A percentile compares a stretch with the other conserved stretches of the same genome.
Conservation (phyloP, 139 green algal genomes). For the Nannochloris sp. region DNA sequence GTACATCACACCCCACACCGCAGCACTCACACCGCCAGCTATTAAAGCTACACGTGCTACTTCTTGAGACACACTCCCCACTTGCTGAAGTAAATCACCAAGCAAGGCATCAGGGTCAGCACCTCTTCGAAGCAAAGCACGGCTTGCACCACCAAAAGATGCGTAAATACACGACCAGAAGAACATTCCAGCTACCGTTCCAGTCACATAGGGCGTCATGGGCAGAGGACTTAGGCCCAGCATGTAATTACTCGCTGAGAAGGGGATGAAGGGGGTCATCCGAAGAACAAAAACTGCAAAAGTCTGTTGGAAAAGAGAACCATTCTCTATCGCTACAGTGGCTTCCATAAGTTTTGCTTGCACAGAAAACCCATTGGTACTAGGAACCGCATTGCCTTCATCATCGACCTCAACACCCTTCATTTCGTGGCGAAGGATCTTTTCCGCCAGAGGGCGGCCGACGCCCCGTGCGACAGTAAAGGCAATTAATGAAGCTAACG, state of each 20-base stretch:
- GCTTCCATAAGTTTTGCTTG: slow-evolving; percentile 44
- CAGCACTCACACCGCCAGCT: not conserved
- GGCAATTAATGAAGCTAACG: slow-evolving; percentile 14
- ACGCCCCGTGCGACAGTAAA: slow-evolving; percentile 22
- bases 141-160: slow-evolving; percentile 55
- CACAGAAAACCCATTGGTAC: slow-evolving; percentile 1
- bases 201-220: slow-evolving; percentile 50
- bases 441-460: slow-evolving; percentile 5
- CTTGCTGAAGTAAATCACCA: slow-evolving; percentile 36
- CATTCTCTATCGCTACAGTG: slow-evolving; percentile 48
- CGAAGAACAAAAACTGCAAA: slow-evolving; percentile 62
- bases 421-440: slow-evolving; percentile 9
- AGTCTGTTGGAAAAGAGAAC: slow-evolving; percentile 60
- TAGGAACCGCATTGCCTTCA: not conserved
- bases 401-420: not conserved
- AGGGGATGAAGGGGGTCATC: slow-evolving; percentile 72
- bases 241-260: slow-evolving; percentile 77
- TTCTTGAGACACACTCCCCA: slow-evolving; percentile 31
- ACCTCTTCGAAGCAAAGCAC: slow-evolving; percentile 51
- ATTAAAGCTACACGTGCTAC: slow-evolving; percentile 22
- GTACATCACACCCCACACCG: slow-evolving; percentile 5
- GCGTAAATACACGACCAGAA: slow-evolving; percentile 69
- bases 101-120: slow-evolving; percentile 40
- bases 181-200: slow-evolving; percentile 58
- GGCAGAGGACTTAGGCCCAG: slow-evolving; percentile 68